A percentile compares a stretch with the other conserved stretches of the same genome.
Conservation (phyloP, 306 rosid species). For the Trifolium fragiferum region DNA sequence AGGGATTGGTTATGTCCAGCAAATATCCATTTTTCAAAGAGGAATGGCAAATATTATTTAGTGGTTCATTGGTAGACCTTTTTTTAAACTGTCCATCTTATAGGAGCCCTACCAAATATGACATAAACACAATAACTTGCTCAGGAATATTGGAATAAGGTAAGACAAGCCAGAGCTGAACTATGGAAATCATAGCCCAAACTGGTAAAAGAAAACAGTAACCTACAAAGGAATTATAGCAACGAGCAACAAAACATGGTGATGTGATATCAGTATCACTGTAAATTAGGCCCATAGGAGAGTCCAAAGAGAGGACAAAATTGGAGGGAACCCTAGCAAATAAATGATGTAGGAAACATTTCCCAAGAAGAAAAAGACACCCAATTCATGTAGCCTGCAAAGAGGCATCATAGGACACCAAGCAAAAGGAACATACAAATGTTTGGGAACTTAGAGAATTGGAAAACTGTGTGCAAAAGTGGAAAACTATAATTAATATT, state of each 20-base stretch:
- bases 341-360: neutral
- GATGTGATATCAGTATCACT: neutral
- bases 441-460: neutral
- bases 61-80: neutral
- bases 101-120: neutral
- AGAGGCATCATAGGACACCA: neutral
- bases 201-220: neutral
- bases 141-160: slow-evolving; percentile 10
- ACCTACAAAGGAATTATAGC: neutral
- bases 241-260: neutral
- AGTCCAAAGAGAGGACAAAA: neutral
- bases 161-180: slow-evolving; percentile 4
- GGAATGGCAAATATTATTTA: neutral
- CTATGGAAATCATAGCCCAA: neutral
- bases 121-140: neutral
- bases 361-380: neutral
- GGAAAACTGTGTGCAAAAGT: neutral
- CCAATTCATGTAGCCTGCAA: neutral
- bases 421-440: neutral
- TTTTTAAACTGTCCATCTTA: neutral
- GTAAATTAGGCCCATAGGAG: neutral
- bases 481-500: too few species aligned
- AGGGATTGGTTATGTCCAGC: neutral
- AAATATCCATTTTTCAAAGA: neutral
- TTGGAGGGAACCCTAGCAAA: neutral